Evolutionary conservation across 2,329 filamentous ascomycete species (phyloP), one percentile per base, ranked within the genome.

Genomic region (Xylaria sp.): DNA sequence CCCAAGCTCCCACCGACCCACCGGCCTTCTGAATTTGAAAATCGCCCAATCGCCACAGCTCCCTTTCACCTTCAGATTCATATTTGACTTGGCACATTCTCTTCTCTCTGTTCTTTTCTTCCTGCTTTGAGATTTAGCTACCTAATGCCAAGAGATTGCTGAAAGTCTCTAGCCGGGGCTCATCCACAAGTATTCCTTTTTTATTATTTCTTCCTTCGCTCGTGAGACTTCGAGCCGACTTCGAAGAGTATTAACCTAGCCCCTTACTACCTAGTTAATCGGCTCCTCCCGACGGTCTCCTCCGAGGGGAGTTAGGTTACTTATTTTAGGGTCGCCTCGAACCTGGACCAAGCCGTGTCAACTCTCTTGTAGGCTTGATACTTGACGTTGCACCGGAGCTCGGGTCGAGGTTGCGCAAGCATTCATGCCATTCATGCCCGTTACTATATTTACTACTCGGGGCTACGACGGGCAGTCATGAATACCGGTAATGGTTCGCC

Each of bases 401-500:
- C n/a, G n/a, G n/a, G n/a, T n/a, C n/a, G n/a, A 2, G 38, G 19
- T 38, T 21, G 21, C 7, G 21, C 19, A 5, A 20, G 9, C 48
- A n/a, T 20, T n/a, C 7, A 48, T 44, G 17, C 44, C 29, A 47
- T 53, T 44, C 41, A 61, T 61, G 54, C 48, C 45, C 53, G 43
- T 53, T 34, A 18, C 43, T 47, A 40, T 59, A 49, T 56, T 42
- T 54, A 56, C 44, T 39, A 50, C 39, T 39, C 39, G 34, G 20
- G 37, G 45, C 39, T 41, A 43, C 40, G 48, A 55, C 17, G 43
- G 39, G 50, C 56, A 55, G 49, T 21, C 45, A 71, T 71, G 69
- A 67, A 69, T 43, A 62, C 59, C 46, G 61, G 60, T 39, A 61
- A 66, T 51, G 53, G 60, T 24, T 62, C 63, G 34, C 60, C 63